A percentile compares a stretch with the other conserved stretches of the same genome.
These are phyloP conservation scores for Gracilaria gracilis DNA, from an alignment of 23 red algal genomes.

Conservation along the genomic window DNA sequence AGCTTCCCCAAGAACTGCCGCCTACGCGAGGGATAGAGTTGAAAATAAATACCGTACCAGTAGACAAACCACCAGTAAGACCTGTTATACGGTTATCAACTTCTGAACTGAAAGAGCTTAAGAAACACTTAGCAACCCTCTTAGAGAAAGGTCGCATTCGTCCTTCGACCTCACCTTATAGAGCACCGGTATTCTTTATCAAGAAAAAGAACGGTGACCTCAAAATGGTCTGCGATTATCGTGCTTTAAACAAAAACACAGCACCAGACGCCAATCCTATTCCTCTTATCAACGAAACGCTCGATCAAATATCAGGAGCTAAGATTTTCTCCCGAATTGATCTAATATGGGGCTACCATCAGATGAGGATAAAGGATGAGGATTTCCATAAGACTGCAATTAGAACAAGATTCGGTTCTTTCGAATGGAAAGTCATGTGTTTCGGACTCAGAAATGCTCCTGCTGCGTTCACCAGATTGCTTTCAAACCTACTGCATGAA, in stretches of 20 bases:
- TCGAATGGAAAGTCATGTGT: conserved; percentile 49
- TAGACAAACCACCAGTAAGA: background rate
- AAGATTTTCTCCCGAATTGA: conserved; percentile 52
- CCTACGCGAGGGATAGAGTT: background rate
- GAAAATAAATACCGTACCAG: conserved; percentile 28
- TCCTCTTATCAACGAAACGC: conserved; percentile 42
- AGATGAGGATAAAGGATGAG: conserved; percentile 34
- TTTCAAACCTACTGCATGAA: background rate
- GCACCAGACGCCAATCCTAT: conserved; percentile 30
- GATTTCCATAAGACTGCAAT: conserved; percentile 27
- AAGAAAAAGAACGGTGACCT: conserved; percentile 46
- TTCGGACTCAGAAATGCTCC: conserved; percentile 51
- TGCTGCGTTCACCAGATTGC: conserved; percentile 29
- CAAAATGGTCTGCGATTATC: conserved; percentile 44
- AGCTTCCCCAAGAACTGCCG: conserved; percentile 29
- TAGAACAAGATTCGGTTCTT: conserved; percentile 44
- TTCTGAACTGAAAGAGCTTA: conserved; percentile 4
- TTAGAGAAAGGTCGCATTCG: conserved; percentile 2
- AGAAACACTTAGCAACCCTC: background rate
- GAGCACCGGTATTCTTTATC: conserved; percentile 56
- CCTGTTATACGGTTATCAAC: conserved; percentile 49
- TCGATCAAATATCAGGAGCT: conserved; percentile 51
- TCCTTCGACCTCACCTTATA: conserved; percentile 41
- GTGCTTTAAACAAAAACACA: conserved; percentile 50
- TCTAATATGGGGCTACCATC: conserved; percentile 41